Evolutionary conservation across 2,329 filamentous ascomycete species (phyloP).

Genomic region (Microcera coccophila): DNA sequence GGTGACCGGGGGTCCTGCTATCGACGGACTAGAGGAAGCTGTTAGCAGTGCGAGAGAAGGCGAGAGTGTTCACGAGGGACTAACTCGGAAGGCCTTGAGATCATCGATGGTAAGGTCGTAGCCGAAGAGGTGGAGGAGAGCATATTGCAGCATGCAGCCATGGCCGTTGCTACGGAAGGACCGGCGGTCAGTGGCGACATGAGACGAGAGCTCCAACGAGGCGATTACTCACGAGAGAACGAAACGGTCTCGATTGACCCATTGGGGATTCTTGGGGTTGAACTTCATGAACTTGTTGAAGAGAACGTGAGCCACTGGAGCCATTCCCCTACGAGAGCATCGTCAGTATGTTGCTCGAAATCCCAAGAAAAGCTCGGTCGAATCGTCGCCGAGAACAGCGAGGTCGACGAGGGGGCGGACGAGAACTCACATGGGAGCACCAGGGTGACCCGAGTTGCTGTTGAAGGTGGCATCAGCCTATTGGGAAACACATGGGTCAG

Average conservation of each 20-base stretch:
- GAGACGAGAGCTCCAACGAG: not conserved
- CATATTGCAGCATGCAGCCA: constrained; percentile 99
- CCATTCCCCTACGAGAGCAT: constrained; percentile 62
- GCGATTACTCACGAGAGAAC: constrained; percentile 83
- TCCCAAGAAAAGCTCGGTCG: constrained; percentile 6
- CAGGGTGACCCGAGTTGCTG: constrained; percentile 97
- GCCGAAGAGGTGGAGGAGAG: constrained; percentile 93
- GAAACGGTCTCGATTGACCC: constrained; percentile 96
- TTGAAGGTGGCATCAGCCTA: constrained; percentile 96
- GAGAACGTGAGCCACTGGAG: constrained; percentile 90
- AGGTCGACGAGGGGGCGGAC: constrained; percentile 3
- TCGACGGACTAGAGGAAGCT: constrained; percentile 43
- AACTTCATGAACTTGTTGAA: constrained; percentile 99
- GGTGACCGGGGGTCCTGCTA: constrained; percentile 89
- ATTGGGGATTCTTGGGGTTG: constrained; percentile 98
- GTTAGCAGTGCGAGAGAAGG: constrained; percentile 8
- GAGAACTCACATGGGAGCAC: constrained; percentile 79
- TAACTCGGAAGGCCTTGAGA: constrained; percentile 92
- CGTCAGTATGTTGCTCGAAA: constrained; percentile 30
- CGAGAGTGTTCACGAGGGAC: constrained; percentile 33
- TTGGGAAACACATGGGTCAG: constrained; percentile 10
- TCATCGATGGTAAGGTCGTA: constrained; percentile 85
- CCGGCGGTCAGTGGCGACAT: constrained; percentile 14
- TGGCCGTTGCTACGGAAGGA: constrained; percentile 75
- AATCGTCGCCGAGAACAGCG: constrained; percentile 9